Conservation (phyloP, 129 eudicot species). For the Mikania micrantha region DNA sequence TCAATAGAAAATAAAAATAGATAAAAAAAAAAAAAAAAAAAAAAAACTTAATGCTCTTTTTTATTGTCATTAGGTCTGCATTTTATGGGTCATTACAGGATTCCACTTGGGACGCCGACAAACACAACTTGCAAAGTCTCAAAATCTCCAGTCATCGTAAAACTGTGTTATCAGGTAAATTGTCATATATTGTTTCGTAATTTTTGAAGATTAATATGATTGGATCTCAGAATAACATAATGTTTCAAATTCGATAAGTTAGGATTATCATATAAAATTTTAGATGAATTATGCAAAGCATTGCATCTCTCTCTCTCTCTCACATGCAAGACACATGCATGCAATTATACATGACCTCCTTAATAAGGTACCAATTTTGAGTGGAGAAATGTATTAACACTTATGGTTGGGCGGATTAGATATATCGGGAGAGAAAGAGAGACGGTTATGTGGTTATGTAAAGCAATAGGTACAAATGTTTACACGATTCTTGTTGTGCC, state of each 20-base stretch:
- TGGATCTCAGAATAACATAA: slow-evolving; percentile 10
- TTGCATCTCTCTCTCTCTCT: not conserved
- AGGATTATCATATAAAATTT: not conserved
- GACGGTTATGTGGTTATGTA: too few species aligned
- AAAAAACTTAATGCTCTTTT: not conserved
- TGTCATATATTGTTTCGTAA: slow-evolving; percentile 5
- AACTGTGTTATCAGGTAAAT: slow-evolving; percentile 2
- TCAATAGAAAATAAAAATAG: not conserved
- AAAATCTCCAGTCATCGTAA: slow-evolving; percentile 28
- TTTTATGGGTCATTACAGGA: slow-evolving; percentile 68
- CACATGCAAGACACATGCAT: too few species aligned
- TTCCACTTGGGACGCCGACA: slow-evolving; percentile 72
- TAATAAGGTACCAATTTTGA: too few species aligned
- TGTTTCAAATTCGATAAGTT: not conserved
- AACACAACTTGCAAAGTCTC: slow-evolving; percentile 62
- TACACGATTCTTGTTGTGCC: too few species aligned
- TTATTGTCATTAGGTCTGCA: slow-evolving; percentile 47
- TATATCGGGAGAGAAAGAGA: too few species aligned
- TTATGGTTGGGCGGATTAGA: too few species aligned
- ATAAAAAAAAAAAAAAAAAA: not conserved
- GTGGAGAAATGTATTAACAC: too few species aligned
- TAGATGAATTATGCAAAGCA: not conserved
- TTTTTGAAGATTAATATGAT: slow-evolving; percentile 1
- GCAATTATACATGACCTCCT: too few species aligned
- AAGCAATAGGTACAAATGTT: too few species aligned